phyloP scores from a whole-genome alignment of 306 rosid species.

The Rubus parviflorus region DNA sequence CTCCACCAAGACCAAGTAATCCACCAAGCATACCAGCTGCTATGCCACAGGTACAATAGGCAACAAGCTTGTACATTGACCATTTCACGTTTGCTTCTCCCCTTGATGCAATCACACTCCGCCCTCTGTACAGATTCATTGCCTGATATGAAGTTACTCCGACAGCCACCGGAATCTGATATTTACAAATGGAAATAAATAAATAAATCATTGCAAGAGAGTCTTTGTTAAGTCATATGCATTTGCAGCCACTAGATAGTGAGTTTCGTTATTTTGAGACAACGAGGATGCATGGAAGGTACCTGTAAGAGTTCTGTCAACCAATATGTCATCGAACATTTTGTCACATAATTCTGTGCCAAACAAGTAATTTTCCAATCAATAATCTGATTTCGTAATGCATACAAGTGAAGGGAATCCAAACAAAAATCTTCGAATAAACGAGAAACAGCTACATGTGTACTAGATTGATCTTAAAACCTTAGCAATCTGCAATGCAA shows the following conservation, averaged over 20 bases:
- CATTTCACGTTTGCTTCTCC: slow-evolving; percentile 44
- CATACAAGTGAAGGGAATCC: background rate
- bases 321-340: slow-evolving; percentile 57
- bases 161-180: slow-evolving; percentile 52
- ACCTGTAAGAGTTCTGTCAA: slow-evolving; percentile 54
- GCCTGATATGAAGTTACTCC: slow-evolving; percentile 72
- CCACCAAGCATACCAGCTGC: slow-evolving; percentile 79
- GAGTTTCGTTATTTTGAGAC: background rate
- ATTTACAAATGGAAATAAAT: slow-evolving; percentile 44
- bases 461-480: slow-evolving; percentile 25
- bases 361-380: slow-evolving; percentile 23
- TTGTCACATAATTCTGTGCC: slow-evolving; percentile 45
- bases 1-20: slow-evolving; percentile 83
- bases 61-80: slow-evolving; percentile 35
- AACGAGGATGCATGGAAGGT: slow-evolving; percentile 16
- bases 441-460: background rate
- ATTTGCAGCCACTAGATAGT: slow-evolving; percentile 42
- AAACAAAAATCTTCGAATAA: background rate
- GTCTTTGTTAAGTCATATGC: slow-evolving; percentile 29
- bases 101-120: slow-evolving; percentile 56
- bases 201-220: slow-evolving; percentile 15
- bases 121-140: slow-evolving; percentile 53
- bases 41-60: slow-evolving; percentile 51
- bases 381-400: background rate
- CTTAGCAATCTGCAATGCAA: slow-evolving; percentile 63